phyloP scores from a whole-genome alignment of 2,329 filamentous ascomycete genomes.

The Claviceps sp. region DNA sequence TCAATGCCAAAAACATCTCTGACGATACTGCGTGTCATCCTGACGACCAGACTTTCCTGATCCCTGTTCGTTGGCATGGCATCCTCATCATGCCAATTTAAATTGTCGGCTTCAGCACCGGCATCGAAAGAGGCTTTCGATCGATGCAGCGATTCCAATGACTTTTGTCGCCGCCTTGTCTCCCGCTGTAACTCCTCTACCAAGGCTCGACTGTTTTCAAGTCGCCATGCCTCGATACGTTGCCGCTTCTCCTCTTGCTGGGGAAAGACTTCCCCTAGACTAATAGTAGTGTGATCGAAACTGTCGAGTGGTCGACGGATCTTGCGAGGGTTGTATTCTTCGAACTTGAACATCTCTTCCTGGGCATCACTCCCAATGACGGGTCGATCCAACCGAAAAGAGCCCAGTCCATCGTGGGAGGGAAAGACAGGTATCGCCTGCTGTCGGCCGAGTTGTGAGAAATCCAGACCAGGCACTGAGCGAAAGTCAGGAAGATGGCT shows the following conservation, averaged over 20 bases:
- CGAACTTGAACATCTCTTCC: constrained; percentile 80
- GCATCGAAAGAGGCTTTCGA: constrained; percentile 15
- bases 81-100: constrained; percentile 42
- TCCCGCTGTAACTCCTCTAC: constrained; percentile 83
- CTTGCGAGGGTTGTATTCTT: constrained; percentile 65
- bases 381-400: constrained; percentile 56
- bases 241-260: constrained; percentile 63
- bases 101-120: constrained; percentile 24
- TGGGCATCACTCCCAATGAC: constrained; percentile 47
- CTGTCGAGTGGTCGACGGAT: constrained; percentile 41
- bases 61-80: constrained; percentile 31
- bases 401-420: constrained; percentile 80
- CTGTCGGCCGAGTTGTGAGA: constrained; percentile 23
- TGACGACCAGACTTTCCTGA: constrained; percentile 60
- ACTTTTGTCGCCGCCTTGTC: constrained; percentile 55
- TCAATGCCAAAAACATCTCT: constrained; percentile 85
- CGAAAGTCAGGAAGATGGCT: constrained; percentile 84
- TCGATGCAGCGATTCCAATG: constrained; percentile 33
- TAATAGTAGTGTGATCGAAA: constrained; percentile 35
- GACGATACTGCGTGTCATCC: constrained; percentile 75
- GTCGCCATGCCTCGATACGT: constrained; percentile 80
- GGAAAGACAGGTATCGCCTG: constrained; percentile 64
- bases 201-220: constrained; percentile 78
- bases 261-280: constrained; percentile 38
- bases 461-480: constrained; percentile 32